Evolutionary conservation across 371 early-diverging fungal genomes (phyloP).

Genomic region (Umbelopsis sp.): DNA sequence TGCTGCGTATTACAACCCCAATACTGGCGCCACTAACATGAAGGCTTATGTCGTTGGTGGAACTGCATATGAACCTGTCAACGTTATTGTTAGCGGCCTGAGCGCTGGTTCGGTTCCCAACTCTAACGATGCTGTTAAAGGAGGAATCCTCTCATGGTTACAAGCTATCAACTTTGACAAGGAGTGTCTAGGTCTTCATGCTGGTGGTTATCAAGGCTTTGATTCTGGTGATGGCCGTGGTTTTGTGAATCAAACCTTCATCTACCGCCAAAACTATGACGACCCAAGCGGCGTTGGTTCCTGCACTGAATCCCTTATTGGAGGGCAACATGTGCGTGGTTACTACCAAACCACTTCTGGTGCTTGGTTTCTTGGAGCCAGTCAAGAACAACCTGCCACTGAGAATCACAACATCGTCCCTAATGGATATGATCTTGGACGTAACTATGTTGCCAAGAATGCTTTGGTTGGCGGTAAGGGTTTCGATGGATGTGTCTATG

Average conservation of each 20-base stretch:
- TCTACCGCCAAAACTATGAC: constrained; percentile 17
- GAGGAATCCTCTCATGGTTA: constrained; percentile 18
- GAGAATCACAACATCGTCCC: constrained; percentile 12
- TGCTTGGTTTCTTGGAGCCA: constrained; percentile 18
- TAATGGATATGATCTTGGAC: constrained; percentile 16
- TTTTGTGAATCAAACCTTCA: constrained; percentile 14
- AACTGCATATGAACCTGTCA: constrained; percentile 16
- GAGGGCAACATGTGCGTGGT: constrained; percentile 14
- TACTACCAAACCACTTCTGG: constrained; percentile 18
- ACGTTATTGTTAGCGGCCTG: constrained; percentile 18
- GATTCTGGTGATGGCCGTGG: constrained; percentile 20
- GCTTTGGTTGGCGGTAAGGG: constrained; percentile 6
- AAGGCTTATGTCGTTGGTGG: constrained; percentile 10
- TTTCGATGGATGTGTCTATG: constrained; percentile 16
- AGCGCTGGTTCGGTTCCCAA: constrained; percentile 10
- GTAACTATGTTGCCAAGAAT: constrained; percentile 17
- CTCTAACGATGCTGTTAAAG: constrained; percentile 11
- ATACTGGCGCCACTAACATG: constrained; percentile 19
- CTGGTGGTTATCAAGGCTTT: constrained; percentile 19
- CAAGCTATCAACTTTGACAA: constrained; percentile 21
- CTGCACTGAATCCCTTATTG: constrained; percentile 17
- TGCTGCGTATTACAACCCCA: constrained; percentile 19
- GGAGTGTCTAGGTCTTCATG: constrained; percentile 24
- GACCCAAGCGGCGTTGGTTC: constrained; percentile 16
- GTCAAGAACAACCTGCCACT: constrained; percentile 15